phyloP scores from a whole-genome alignment of 164 flowering plant genomes.

The Houttuynia cordata region DNA sequence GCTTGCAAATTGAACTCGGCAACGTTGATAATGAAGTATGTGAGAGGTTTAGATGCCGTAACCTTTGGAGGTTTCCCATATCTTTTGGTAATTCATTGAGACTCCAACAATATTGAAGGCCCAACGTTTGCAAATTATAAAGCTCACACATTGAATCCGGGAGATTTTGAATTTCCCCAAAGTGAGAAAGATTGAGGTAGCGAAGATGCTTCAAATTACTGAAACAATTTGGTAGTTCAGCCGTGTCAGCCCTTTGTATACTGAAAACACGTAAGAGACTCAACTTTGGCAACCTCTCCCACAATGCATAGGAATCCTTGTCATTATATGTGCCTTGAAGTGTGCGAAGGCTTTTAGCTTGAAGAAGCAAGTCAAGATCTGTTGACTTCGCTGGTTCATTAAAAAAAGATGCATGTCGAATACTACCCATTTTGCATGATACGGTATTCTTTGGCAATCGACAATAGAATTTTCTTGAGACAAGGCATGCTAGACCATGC shows the following conservation, averaged over 20 bases:
- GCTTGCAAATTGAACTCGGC: neutral
- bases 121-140: constrained; percentile 1
- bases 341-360: neutral
- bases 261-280: constrained; percentile 1
- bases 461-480: neutral
- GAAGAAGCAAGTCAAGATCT: neutral
- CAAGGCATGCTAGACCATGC: neutral
- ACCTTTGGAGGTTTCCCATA: neutral
- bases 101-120: neutral
- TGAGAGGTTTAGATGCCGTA: neutral
- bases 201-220: constrained; percentile 3
- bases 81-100: neutral
- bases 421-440: neutral
- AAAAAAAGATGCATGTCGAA: neutral
- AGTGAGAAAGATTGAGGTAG: constrained; percentile 1
- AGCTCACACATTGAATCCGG: constrained; percentile 1
- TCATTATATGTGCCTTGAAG: neutral
- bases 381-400: neutral
- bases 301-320: too few relatives aligned
- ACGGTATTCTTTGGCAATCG: neutral
- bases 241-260: neutral
- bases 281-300: neutral
- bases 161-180: neutral
- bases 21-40: neutral
- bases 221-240: neutral